Conservation (phyloP, 805 yeast species). For the Wickerhamiella australiensis region DNA sequence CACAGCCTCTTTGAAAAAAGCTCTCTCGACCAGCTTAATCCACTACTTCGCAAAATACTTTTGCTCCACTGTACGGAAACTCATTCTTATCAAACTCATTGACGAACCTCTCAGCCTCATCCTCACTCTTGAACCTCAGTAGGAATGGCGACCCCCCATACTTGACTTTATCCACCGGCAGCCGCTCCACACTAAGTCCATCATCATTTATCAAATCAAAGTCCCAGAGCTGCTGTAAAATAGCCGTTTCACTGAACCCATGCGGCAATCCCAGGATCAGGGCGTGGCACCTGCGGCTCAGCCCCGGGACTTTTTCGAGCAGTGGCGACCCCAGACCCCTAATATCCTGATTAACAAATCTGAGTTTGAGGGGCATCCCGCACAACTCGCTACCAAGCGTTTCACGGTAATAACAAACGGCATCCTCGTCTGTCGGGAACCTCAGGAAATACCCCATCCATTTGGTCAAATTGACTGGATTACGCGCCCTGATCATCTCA, state of each 20-base stretch:
- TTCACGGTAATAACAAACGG: slow-evolving; percentile 42
- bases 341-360: slow-evolving; percentile 32
- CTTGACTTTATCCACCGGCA: slow-evolving; percentile 25
- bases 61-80: slow-evolving; percentile 23
- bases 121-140: slow-evolving; percentile 25
- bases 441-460: slow-evolving; percentile 42
- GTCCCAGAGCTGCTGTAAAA: slow-evolving; percentile 26
- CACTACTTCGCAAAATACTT: slow-evolving; percentile 25
- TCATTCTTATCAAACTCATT: slow-evolving; percentile 23
- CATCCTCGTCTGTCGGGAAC: slow-evolving; percentile 38
- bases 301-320: slow-evolving; percentile 21
- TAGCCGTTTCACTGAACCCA: slow-evolving; percentile 16
- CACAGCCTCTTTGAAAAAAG: neutral
- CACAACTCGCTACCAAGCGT: slow-evolving; percentile 38
- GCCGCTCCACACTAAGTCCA: slow-evolving; percentile 24
- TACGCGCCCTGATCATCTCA: slow-evolving; percentile 39
- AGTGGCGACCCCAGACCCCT: slow-evolving; percentile 22
- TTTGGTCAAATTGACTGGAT: slow-evolving; percentile 35
- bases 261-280: slow-evolving; percentile 27
- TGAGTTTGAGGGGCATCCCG: slow-evolving; percentile 38
- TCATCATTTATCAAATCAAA: slow-evolving; percentile 28
- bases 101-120: slow-evolving; percentile 26
- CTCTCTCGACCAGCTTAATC: slow-evolving; percentile 18
- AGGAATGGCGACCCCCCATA: slow-evolving; percentile 27
- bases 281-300: slow-evolving; percentile 23